Percentiles rank a stretch among this genome's conserved stretches.
phyloP scores from a whole-genome alignment of 257 asterid genomes.

The Paraleonurus japonicus region DNA sequence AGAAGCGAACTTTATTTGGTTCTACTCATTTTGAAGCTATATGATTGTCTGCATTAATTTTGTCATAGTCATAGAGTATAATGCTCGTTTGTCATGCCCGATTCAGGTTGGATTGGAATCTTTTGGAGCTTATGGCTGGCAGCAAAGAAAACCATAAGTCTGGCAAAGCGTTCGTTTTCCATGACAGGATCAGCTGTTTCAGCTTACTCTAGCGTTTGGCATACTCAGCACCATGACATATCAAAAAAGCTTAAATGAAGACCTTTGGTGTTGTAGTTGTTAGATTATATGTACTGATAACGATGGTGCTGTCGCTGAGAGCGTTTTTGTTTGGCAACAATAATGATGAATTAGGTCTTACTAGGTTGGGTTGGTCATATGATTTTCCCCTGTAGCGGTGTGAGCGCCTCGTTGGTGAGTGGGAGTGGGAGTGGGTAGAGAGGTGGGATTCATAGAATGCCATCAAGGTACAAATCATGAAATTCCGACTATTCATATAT shows the following conservation, averaged over 20 bases:
- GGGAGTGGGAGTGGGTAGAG: no score
- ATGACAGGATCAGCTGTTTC: slow-evolving; percentile 65
- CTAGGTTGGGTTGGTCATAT: no score
- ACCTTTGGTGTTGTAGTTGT: not conserved
- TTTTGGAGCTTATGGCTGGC: slow-evolving; percentile 58
- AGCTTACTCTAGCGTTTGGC: slow-evolving; percentile 47
- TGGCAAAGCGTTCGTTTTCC: slow-evolving; percentile 56
- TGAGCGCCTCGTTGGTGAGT: not conserved
- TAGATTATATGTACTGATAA: no score
- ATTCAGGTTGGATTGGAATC: slow-evolving; percentile 84
- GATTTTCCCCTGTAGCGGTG: not conserved
- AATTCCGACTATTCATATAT: no score
- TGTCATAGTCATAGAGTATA: not conserved
- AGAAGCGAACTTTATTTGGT: no score
- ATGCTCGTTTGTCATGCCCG: not conserved
- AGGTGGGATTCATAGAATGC: no score
- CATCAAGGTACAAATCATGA: no score
- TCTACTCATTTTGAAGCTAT: not conserved
- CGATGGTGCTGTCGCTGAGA: not conserved
- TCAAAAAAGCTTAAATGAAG: slow-evolving; percentile 27
- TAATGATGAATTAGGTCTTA: not conserved
- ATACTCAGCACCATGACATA: slow-evolving; percentile 17
- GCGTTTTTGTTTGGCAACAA: not conserved
- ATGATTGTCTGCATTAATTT: not conserved
- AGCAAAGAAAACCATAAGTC: slow-evolving; percentile 41